Evolutionary conservation across 225 moss, liverwort and hornwort species (phyloP).

Genomic region (Ulota crispa): DNA sequence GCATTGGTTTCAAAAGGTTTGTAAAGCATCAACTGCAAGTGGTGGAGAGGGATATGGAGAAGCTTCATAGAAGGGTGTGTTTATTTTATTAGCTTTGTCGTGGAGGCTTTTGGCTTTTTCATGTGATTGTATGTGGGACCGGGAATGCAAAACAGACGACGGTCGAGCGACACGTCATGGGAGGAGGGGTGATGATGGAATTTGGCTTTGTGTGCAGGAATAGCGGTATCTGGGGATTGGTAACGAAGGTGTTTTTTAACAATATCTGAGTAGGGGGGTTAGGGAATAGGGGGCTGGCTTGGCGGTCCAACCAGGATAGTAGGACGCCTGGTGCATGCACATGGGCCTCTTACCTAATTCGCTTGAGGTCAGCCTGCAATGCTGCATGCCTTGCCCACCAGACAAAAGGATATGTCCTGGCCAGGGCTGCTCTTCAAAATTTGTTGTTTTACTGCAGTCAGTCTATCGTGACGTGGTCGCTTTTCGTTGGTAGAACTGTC

Average conservation of each 20-base stretch:
- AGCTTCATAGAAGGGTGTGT: fast-evolving
- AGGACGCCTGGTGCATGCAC: conserved; percentile 4
- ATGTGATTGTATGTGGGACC: background rate
- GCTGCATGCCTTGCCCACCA: background rate
- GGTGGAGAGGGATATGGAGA: fast-evolving
- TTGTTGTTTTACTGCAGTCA: background rate
- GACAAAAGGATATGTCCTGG: background rate
- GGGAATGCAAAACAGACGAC: background rate
- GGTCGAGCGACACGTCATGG: background rate
- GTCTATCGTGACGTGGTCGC: background rate
- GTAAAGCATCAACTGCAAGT: background rate
- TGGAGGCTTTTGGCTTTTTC: background rate
- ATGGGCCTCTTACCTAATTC: background rate
- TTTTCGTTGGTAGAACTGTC: background rate
- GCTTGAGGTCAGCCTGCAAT: background rate
- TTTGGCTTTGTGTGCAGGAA: background rate
- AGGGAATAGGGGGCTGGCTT: background rate
- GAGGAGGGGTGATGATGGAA: no score
- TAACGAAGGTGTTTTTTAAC: no score
- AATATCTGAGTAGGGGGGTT: no score
- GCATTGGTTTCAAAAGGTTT: no score
- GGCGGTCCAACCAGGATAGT: conserved; percentile 22
- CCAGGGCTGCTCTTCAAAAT: background rate
- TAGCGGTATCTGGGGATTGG: no score
- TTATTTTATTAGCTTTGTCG: background rate